Percentiles rank a stretch among this genome's conserved stretches.
phyloP scores from a whole-genome alignment of 2,329 filamentous ascomycete species.

The Pestalotiopsis sp. region DNA sequence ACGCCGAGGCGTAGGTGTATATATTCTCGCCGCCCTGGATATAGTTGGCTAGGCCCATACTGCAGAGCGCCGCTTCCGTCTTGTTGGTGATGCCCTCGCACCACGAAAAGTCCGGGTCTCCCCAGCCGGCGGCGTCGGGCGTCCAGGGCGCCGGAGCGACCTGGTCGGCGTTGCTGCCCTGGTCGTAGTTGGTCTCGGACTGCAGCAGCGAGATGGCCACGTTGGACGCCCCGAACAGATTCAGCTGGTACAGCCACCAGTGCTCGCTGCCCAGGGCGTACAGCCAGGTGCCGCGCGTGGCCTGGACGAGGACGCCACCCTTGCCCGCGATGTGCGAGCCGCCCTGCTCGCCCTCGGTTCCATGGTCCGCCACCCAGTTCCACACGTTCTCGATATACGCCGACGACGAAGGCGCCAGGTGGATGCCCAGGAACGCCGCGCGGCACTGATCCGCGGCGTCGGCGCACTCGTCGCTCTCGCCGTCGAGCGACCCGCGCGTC shows the following conservation, averaged over 20 bases:
- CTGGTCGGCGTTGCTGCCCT: slow-evolving; percentile 40
- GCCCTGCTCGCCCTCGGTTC: slow-evolving; percentile 48
- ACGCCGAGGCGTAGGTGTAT: slow-evolving; percentile 43
- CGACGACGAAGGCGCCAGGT: slow-evolving; percentile 47
- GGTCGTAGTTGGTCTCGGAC: slow-evolving; percentile 56
- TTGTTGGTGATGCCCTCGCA: slow-evolving; percentile 36
- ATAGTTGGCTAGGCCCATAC: slow-evolving; percentile 46
- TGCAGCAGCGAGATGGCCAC: slow-evolving; percentile 54
- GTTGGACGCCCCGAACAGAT: slow-evolving; percentile 50
- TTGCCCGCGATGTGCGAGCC: slow-evolving; percentile 49
- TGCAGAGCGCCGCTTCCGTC: slow-evolving; percentile 30
- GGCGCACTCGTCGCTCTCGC: slow-evolving; percentile 29
- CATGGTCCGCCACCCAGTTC: slow-evolving; percentile 58
- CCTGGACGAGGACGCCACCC: slow-evolving; percentile 49
- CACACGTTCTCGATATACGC: slow-evolving; percentile 58
- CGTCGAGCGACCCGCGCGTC: slow-evolving; percentile 32
- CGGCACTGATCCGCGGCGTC: slow-evolving; percentile 40
- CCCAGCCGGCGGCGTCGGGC: slow-evolving; percentile 37
- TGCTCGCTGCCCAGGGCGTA: slow-evolving; percentile 58
- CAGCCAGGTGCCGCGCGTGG: slow-evolving; percentile 51
- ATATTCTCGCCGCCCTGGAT: slow-evolving; percentile 44
- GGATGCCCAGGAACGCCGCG: slow-evolving; percentile 49
- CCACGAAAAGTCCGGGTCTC: slow-evolving; percentile 45
- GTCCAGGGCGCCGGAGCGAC: slow-evolving; percentile 41
- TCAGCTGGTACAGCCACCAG: slow-evolving; percentile 61